phyloP scores from a whole-genome alignment of 2,329 filamentous ascomycete genomes.

The Aspergillus fumigatus region DNA sequence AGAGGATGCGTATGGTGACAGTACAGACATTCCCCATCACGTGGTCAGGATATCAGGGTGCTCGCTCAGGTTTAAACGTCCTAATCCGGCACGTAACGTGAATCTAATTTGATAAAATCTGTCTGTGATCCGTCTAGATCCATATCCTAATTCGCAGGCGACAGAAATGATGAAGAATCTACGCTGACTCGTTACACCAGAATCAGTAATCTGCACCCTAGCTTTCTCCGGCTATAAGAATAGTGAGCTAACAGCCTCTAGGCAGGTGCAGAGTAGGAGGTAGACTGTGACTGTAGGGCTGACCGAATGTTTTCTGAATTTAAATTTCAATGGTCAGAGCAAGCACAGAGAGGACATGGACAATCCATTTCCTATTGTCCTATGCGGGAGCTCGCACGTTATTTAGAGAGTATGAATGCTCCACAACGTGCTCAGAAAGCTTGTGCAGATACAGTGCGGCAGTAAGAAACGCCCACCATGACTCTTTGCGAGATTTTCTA shows the following conservation, averaged over 20 bases:
- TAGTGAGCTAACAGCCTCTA: not conserved
- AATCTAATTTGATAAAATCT: not conserved
- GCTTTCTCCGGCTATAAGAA: not conserved
- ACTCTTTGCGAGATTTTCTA: not conserved
- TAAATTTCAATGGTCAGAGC: not conserved
- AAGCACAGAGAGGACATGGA: not conserved
- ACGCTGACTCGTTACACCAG: not conserved
- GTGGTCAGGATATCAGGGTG: not conserved
- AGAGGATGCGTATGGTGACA: not conserved
- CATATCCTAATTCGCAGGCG: not conserved
- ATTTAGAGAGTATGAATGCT: not conserved
- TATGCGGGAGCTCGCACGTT: too few species aligned
- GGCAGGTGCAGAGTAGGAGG: not conserved
- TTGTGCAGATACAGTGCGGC: not conserved
- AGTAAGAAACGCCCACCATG: not conserved
- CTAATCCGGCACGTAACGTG: not conserved
- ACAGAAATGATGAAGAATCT: not conserved
- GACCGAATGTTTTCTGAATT: not conserved
- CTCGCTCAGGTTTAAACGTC: not conserved
- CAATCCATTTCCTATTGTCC: not conserved
- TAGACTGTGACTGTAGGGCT: not conserved
- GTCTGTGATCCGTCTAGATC: not conserved
- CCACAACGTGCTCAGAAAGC: not conserved
- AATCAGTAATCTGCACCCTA: not conserved
- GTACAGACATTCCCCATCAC: not conserved